Conservation (phyloP, 805 yeast species). For the Candida quercuum region DNA sequence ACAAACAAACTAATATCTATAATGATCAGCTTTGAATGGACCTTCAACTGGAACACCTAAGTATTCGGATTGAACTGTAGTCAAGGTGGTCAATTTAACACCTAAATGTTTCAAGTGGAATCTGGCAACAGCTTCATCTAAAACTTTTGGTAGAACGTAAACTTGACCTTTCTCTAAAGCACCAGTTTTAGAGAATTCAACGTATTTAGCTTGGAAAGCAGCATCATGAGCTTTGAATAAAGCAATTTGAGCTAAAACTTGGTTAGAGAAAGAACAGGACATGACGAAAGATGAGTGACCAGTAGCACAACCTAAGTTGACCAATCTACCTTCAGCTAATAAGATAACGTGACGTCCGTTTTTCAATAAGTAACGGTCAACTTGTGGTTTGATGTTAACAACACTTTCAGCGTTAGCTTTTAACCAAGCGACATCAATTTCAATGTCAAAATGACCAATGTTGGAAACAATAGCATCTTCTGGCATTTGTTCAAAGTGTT, state of each 20-base stretch:
- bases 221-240: conserved; percentile 84
- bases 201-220: conserved; percentile 71
- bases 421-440: conserved; percentile 98
- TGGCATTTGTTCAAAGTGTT: conserved; percentile 89
- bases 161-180: conserved; percentile 82
- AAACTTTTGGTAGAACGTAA: conserved; percentile 93
- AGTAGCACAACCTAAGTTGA: conserved; percentile 99
- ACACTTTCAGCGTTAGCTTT: conserved; percentile 89
- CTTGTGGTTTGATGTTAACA: conserved; percentile 98
- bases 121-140: conserved; percentile 98
- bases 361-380: conserved; percentile 89
- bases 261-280: conserved; percentile 99
- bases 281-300: conserved; percentile 99
- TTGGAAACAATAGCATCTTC: conserved; percentile 99
- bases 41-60: conserved; percentile 88
- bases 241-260: conserved; percentile 98
- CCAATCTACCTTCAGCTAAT: conserved; percentile 98
- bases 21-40: conserved; percentile 97
- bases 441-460: conserved; percentile 99
- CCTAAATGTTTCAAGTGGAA: conserved; percentile 94
- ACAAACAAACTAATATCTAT: conserved; percentile 71
- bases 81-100: conserved; percentile 75
- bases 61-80: conserved; percentile 85
- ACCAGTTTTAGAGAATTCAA: conserved; percentile 91
- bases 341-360: conserved; percentile 91